Percentiles rank a stretch among this genome's conserved stretches.
phyloP scores from a whole-genome alignment of 2,329 filamentous ascomycete species.

The Lachnellula occidentalis region DNA sequence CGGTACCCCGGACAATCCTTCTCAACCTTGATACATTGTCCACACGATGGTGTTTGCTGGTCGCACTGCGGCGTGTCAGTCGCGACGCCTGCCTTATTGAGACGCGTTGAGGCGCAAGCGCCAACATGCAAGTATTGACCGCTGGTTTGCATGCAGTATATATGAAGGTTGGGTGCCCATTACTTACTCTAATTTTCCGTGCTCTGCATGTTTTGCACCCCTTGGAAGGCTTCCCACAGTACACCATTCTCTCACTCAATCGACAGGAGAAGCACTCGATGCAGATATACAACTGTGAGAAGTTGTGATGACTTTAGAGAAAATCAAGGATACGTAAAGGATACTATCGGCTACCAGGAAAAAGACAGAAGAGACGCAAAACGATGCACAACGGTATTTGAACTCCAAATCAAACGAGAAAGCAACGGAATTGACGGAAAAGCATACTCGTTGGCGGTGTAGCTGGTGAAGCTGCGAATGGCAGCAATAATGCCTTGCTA shows the following conservation, averaged over 20 bases:
- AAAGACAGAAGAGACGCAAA: no score
- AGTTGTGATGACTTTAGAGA: no score
- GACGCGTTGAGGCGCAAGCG: not conserved
- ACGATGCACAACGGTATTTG: no score
- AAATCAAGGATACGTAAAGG: no score
- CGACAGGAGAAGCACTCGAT: no score
- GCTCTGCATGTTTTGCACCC: slow-evolving; percentile 49
- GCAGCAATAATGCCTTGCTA: not conserved
- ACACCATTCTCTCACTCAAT: slow-evolving; percentile 21
- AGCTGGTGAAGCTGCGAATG: not conserved
- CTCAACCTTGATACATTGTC: slow-evolving; percentile 47
- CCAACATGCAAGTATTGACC: not conserved
- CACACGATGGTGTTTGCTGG: slow-evolving; percentile 44
- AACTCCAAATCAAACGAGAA: no score
- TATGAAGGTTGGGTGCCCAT: not conserved
- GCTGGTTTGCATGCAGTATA: not conserved
- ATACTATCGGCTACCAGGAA: no score
- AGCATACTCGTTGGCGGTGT: no score
- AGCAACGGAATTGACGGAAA: not conserved
- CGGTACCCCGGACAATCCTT: slow-evolving; percentile 49
- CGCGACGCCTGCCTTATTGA: not conserved
- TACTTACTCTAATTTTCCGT: slow-evolving; percentile 48
- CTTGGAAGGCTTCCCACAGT: slow-evolving; percentile 53
- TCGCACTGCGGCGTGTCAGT: slow-evolving; percentile 40
- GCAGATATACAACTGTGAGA: no score